Evolutionary conservation across 352 stramenopile genomes (phyloP).

Genomic region (Achlya hypogyna): DNA sequence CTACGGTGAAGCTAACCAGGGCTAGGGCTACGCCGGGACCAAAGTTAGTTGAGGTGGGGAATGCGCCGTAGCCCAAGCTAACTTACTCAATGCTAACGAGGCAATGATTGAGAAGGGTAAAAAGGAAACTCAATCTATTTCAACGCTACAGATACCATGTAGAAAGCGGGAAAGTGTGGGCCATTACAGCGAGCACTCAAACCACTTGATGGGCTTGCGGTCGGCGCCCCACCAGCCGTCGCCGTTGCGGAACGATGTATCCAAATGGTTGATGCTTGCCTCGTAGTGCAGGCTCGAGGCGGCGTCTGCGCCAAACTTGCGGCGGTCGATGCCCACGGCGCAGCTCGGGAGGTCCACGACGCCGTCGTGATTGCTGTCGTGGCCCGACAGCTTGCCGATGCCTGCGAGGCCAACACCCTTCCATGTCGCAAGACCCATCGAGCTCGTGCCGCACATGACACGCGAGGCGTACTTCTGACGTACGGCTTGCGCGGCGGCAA

Average conservation of each 20-base stretch:
- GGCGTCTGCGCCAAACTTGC: constrained; percentile 25
- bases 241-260: constrained; percentile 26
- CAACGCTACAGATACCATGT: too few species aligned
- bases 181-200: constrained; percentile 31
- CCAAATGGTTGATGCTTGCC: constrained; percentile 29
- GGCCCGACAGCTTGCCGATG: constrained; percentile 20
- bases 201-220: constrained; percentile 33
- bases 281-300: constrained; percentile 24
- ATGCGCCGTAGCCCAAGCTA: too few species aligned
- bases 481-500: constrained; percentile 12
- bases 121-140: too few species aligned
- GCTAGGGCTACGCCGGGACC: too few species aligned
- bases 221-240: constrained; percentile 26
- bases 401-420: constrained; percentile 23
- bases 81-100: too few species aligned
- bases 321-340: constrained; percentile 23
- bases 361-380: constrained; percentile 29
- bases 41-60: too few species aligned
- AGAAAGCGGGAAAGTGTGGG: neutral
- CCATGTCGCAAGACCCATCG: constrained; percentile 23
- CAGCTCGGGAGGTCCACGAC: constrained; percentile 34
- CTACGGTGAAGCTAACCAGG: too few species aligned
- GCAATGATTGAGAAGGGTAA: too few species aligned
- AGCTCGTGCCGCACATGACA: constrained; percentile 31
- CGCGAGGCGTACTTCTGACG: constrained; percentile 23